Base-by-base conservation (phyloP, 768 basidiomycete species). In the Peribolospora kevripleyi region DNA sequence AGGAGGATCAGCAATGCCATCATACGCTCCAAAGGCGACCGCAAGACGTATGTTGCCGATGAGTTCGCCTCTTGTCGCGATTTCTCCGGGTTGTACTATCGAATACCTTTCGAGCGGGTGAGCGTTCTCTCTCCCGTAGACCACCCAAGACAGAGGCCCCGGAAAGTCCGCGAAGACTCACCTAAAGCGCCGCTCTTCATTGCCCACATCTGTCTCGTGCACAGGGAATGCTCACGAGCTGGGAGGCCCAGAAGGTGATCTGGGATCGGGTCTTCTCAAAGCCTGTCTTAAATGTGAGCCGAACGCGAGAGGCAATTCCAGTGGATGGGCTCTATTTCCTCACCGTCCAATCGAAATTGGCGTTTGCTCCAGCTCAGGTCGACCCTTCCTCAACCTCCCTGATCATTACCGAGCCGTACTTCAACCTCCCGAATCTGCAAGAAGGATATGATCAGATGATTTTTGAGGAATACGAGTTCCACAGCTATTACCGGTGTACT, bases 401-500 rank as follows among this genome's bases (percentile, higher is more conserved):
- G 42, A 70, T 95, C 51, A 75, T 95, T 55, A 93, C 91, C 5
- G 90, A 95, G 68, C 87, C 90, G 5, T 85, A 84, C 65, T 84
- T 91, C 74, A 88, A 95, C 69, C 71, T 90, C 7, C 83, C 85
- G 37, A 87, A 85, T 64, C 76, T 93, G 9, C 84, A 87, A 68
- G 84, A 87, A 38, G 75, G 84, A 42, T 88, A 90, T 62, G 90
- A 97, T 65, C 86, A 95, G 67, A 82, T 97, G 65, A 73, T 91
- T 3, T 95, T 93, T 62, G 90, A 95, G 66, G 87, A 95, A 68
- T 97, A 88, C 70, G 88, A 90, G 62, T 93, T 91, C 65, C 72
- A 74, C 50, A 78, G 83, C 50, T 87, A 84, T 66, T 73, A 76
- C 63, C 76, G 87, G 39, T 79, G 78, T 63, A 77, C 85, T 53